Evolutionary conservation across 2,329 filamentous ascomycete species (phyloP).

Genomic region (Geosmithia morbida): DNA sequence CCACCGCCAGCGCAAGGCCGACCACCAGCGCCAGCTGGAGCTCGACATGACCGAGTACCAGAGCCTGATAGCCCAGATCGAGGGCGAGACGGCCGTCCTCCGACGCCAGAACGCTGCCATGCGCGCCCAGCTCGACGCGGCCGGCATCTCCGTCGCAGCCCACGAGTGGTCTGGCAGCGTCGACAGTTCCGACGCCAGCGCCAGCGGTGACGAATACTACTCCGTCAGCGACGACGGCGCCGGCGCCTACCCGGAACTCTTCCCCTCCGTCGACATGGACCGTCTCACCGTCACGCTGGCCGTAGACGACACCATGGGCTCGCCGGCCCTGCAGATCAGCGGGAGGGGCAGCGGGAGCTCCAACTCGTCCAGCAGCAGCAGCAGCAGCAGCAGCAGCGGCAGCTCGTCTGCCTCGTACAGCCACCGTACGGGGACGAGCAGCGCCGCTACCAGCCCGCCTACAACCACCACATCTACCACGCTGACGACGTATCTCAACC

Average conservation of each 20-base stretch:
- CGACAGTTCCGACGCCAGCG: not conserved
- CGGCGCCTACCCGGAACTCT: slow-evolving; percentile 9
- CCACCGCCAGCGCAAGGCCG: slow-evolving; percentile 40
- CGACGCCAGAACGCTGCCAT: slow-evolving; percentile 28
- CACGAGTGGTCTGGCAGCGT: not conserved
- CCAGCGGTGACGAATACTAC: not conserved
- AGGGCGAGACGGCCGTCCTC: slow-evolving; percentile 22
- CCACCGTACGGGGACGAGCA: not conserved
- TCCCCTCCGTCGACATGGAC: slow-evolving; percentile 19
- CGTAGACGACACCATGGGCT: slow-evolving; percentile 23
- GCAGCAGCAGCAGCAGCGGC: slow-evolving; percentile 1
- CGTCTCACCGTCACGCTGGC: slow-evolving; percentile 25
- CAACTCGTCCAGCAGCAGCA: slow-evolving; percentile 6
- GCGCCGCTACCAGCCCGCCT: slow-evolving; percentile 6
- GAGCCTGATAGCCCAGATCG: slow-evolving; percentile 26
- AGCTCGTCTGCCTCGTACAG: not conserved
- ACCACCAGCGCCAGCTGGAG: slow-evolving; percentile 40
- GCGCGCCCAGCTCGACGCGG: slow-evolving; percentile 14
- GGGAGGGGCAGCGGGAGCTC: slow-evolving; percentile 8
- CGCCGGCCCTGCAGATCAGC: slow-evolving; percentile 27
- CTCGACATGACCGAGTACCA: slow-evolving; percentile 31
- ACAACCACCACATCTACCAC: slow-evolving; percentile 9
- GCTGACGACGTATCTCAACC: slow-evolving; percentile 9
- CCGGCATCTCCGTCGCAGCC: slow-evolving; percentile 7
- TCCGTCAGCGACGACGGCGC: not conserved